Evolutionary conservation across 1,284 basidiomycete genomes (phyloP).

Genomic region (Afroboletus lepidellus): DNA sequence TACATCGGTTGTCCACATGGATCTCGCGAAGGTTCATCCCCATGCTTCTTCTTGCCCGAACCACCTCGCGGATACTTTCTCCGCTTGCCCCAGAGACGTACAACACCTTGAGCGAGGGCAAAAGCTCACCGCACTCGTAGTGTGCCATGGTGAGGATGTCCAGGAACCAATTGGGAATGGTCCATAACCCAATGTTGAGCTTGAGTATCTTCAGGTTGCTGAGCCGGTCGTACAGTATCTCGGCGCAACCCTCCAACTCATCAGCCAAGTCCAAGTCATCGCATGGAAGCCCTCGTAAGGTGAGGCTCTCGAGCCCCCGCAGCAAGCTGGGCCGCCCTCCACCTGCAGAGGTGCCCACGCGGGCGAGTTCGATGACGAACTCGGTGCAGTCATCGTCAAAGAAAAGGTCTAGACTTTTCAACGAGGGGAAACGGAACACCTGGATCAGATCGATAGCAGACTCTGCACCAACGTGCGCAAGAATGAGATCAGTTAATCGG

Average conservation of each 20-base stretch:
- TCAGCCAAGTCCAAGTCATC: not conserved
- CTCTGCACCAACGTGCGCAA: slow-evolving; percentile 45
- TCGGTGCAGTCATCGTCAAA: slow-evolving; percentile 40
- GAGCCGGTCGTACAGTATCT: slow-evolving; percentile 45
- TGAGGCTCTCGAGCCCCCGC: slow-evolving; percentile 42
- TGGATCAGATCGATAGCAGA: slow-evolving; percentile 47
- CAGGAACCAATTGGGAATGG: slow-evolving; percentile 39
- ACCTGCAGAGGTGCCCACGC: slow-evolving; percentile 18
- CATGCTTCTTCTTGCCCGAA: slow-evolving; percentile 36
- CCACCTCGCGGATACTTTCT: not conserved
- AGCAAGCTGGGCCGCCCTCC: slow-evolving; percentile 42
- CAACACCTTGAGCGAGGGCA: not conserved
- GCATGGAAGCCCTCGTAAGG: slow-evolving; percentile 45
- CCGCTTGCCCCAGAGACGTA: not conserved
- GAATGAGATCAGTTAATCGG: slow-evolving; percentile 45
- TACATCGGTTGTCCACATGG: slow-evolving; percentile 30
- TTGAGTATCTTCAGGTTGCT: slow-evolving; percentile 35
- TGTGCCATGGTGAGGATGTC: slow-evolving; percentile 36
- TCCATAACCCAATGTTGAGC: slow-evolving; percentile 39
- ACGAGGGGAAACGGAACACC: slow-evolving; percentile 46
- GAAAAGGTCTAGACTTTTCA: slow-evolving; percentile 49
- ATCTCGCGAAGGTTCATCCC: slow-evolving; percentile 30
- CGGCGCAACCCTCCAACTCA: slow-evolving; percentile 17
- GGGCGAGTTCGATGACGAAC: slow-evolving; percentile 43
- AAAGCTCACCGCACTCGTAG: not conserved